A percentile compares a stretch with the other conserved stretches of the same genome.
These are phyloP conservation scores for Gentiana straminea DNA, from an alignment of 257 asterid species.

Conservation along the genomic window DNA sequence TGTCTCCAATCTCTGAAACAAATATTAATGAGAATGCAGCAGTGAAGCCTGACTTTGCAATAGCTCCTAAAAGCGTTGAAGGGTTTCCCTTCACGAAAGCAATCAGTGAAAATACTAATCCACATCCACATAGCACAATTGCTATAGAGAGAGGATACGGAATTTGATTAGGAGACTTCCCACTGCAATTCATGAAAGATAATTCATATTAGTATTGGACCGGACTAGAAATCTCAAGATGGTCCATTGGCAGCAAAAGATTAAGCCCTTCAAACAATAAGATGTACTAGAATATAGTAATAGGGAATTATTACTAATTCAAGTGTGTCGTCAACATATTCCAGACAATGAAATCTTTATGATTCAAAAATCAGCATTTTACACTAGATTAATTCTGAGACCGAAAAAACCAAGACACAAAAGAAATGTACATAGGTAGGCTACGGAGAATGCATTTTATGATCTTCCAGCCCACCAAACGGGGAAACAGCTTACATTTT, in stretches of 20 bases:
- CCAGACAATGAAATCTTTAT: neutral
- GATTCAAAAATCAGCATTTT: neutral
- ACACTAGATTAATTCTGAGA: neutral
- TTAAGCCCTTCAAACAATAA: neutral
- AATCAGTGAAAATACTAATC: slow-evolving; percentile 44
- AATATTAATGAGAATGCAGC: slow-evolving; percentile 89
- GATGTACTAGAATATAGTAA: neutral
- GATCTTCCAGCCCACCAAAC: neutral
- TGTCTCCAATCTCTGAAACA: slow-evolving; percentile 94
- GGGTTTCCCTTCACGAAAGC: slow-evolving; percentile 55
- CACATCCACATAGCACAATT: slow-evolving; percentile 69
- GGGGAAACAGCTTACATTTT: slow-evolving; percentile 19
- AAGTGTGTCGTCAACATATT: no score
- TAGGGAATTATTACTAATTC: neutral
- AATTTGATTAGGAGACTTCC: slow-evolving; percentile 46
- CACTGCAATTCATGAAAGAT: slow-evolving; percentile 39
- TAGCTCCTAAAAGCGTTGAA: slow-evolving; percentile 53
- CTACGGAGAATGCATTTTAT: slow-evolving; percentile 3
- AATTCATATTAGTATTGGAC: slow-evolving; percentile 15
- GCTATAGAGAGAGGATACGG: slow-evolving; percentile 64
- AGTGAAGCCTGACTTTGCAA: slow-evolving; percentile 86
- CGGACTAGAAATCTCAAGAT: slow-evolving; percentile 12
- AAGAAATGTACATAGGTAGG: neutral
- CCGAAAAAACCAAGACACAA: no score
- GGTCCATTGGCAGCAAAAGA: slow-evolving; percentile 13